Percentiles rank a stretch among this genome's conserved stretches.
Conservation (phyloP, 345 rosid species). For the Limnanthes douglasii region DNA sequence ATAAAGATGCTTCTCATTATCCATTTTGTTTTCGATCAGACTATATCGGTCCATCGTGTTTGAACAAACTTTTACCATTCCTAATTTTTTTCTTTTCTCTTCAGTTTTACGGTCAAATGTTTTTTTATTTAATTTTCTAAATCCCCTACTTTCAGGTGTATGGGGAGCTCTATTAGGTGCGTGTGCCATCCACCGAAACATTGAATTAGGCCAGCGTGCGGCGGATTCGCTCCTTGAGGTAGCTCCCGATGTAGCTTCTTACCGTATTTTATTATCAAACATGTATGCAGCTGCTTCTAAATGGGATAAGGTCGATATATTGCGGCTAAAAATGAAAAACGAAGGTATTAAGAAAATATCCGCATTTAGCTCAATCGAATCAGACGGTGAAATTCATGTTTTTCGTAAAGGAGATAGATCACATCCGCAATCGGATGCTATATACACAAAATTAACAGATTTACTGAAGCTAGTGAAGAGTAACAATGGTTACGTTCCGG, state of each 20-base stretch:
- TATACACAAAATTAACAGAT: conserved; percentile 27
- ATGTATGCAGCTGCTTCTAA: conserved; percentile 33
- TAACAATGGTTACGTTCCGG: conserved; percentile 37
- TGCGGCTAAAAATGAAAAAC: conserved; percentile 29
- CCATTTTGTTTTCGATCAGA: no score
- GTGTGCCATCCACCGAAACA: conserved; percentile 28
- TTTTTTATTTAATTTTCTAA: no score
- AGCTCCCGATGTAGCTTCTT: conserved; percentile 28
- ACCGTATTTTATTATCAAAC: conserved; percentile 36
- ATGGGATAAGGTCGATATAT: conserved; percentile 29
- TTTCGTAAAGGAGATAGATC: conserved; percentile 42
- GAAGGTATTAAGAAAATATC: conserved; percentile 28
- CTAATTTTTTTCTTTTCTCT: no score
- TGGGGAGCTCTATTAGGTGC: conserved; percentile 38
- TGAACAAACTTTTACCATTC: no score
- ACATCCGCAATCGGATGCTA: conserved; percentile 28
- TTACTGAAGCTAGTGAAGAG: conserved; percentile 24
- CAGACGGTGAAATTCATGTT: conserved; percentile 25
- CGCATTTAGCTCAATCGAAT: conserved; percentile 43
- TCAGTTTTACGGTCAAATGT: no score
- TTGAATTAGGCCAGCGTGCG: conserved; percentile 24
- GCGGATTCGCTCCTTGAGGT: conserved; percentile 29
- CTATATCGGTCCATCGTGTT: no score
- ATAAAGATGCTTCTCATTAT: no score
- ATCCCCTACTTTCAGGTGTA: no score